Evolutionary conservation across 805 yeast genomes (phyloP).

Genomic region (Yamadazyma endophytica): DNA sequence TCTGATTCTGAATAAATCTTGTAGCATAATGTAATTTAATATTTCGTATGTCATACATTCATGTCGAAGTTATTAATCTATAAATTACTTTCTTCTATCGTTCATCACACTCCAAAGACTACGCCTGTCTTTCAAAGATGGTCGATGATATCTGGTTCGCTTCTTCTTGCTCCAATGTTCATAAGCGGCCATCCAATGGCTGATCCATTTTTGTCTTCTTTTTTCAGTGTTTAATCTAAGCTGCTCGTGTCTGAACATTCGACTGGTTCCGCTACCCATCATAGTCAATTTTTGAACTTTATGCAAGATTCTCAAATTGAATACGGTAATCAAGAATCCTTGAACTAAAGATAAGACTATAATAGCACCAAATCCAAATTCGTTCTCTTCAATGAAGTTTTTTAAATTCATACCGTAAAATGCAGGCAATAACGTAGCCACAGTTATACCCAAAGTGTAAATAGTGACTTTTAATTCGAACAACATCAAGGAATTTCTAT

Average conservation of each 20-base stretch:
- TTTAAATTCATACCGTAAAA: slow-evolving; percentile 88
- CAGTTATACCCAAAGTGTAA: slow-evolving; percentile 79
- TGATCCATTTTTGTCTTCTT: not conserved
- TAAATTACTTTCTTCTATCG: slow-evolving; percentile 21
- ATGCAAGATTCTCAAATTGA: slow-evolving; percentile 53
- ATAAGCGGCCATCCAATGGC: not conserved
- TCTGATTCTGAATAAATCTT: slow-evolving; percentile 3
- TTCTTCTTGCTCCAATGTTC: slow-evolving; percentile 3
- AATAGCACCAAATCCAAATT: slow-evolving; percentile 58
- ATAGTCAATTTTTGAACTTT: slow-evolving; percentile 66
- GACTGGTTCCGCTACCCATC: slow-evolving; percentile 28
- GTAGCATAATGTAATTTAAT: no score
- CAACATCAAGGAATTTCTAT: slow-evolving; percentile 85
- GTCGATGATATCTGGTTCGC: slow-evolving; percentile 17
- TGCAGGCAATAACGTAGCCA: slow-evolving; percentile 82
- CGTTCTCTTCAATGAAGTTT: slow-evolving; percentile 80
- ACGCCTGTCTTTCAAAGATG: slow-evolving; percentile 33
- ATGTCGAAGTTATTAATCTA: not conserved
- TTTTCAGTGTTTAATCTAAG: slow-evolving; percentile 2
- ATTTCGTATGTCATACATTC: not conserved
- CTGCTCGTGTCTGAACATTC: slow-evolving; percentile 1
- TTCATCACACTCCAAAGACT: slow-evolving; percentile 43
- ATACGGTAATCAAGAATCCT: slow-evolving; percentile 51
- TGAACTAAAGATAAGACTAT: slow-evolving; percentile 47
- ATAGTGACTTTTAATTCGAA: slow-evolving; percentile 79